A percentile compares a stretch with the other conserved stretches of the same genome.
Evolutionary conservation across 108 stramenopile species (phyloP).

Genomic region (Cyclotella kingstonii): DNA sequence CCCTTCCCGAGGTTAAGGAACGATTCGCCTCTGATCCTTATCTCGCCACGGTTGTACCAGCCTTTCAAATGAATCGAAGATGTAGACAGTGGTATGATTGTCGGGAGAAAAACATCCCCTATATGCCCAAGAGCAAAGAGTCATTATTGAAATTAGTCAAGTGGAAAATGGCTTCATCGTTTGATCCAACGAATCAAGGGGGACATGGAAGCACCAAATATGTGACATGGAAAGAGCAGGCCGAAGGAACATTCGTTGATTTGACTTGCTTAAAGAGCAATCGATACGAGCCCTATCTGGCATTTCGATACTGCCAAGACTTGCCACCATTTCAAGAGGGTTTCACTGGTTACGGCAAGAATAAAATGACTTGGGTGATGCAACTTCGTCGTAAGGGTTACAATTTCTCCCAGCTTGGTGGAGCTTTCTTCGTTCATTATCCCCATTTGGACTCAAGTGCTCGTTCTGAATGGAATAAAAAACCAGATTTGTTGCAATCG

Average conservation of each 20-base stretch:
- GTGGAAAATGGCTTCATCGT: constrained; percentile 41
- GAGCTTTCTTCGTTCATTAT: constrained; percentile 76
- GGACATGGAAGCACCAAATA: constrained; percentile 84
- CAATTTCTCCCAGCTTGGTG: constrained; percentile 60
- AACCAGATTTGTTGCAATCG: constrained; percentile 33
- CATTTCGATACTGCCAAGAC: constrained; percentile 64
- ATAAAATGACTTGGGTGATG: constrained; percentile 73
- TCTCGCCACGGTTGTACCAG: constrained; percentile 72
- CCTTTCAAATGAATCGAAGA: constrained; percentile 70
- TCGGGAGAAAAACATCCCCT: constrained; percentile 58
- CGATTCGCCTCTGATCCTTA: constrained; percentile 46
- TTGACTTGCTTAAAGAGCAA: constrained; percentile 72
- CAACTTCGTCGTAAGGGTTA: constrained; percentile 66
- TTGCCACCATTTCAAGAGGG: constrained; percentile 76
- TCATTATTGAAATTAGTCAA: constrained; percentile 36
- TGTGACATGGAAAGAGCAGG: constrained; percentile 50
- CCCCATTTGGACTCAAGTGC: constrained; percentile 73
- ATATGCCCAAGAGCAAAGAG: constrained; percentile 53
- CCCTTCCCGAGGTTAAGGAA: constrained; percentile 20
- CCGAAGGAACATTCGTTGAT: constrained; percentile 38
- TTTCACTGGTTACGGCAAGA: constrained; percentile 84
- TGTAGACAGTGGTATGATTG: constrained; percentile 60
- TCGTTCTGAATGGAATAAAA: constrained; percentile 70
- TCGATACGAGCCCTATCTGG: constrained; percentile 86
- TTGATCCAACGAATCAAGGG: constrained; percentile 81